Conservation (phyloP, 768 basidiomycete genomes). For the Leucogyrophana mollusca region DNA sequence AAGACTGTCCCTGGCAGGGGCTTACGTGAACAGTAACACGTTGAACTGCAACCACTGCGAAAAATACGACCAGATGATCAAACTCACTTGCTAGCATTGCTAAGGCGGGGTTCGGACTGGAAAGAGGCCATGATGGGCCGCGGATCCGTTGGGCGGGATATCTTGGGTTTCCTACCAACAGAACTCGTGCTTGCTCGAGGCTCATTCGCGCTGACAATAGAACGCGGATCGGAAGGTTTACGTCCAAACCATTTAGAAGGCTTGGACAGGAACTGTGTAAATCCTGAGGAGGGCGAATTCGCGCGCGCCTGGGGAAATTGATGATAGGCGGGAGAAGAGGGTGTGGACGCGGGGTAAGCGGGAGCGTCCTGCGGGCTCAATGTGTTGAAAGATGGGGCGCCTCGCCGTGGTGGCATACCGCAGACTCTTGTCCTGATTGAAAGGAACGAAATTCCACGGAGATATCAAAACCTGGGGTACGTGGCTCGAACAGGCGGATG, state of each 20-base stretch:
- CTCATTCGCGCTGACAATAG: slow-evolving; percentile 38
- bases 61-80: not conserved
- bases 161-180: slow-evolving; percentile 63
- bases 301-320: slow-evolving; percentile 50
- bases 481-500: too few relatives aligned
- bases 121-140: slow-evolving; percentile 59
- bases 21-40: not conserved
- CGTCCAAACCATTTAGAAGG: slow-evolving; percentile 74
- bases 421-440: too few relatives aligned
- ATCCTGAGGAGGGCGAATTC: slow-evolving; percentile 60
- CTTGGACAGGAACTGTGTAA: slow-evolving; percentile 64
- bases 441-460: too few relatives aligned
- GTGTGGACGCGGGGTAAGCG: slow-evolving; percentile 15
- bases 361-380: slow-evolving; percentile 37
- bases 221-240: slow-evolving; percentile 53
- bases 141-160: slow-evolving; percentile 82
- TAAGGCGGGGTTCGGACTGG: slow-evolving; percentile 46
- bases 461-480: too few relatives aligned
- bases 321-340: slow-evolving; percentile 34
- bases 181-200: slow-evolving; percentile 50
- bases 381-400: slow-evolving; percentile 35
- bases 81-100: slow-evolving; percentile 54
- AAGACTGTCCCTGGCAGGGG: slow-evolving; percentile 4
- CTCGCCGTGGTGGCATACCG: slow-evolving; percentile 52
- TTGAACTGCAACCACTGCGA: not conserved